Evolutionary conservation across 768 basidiomycete species (phyloP).

Genomic region (Macrolepiota dolichaula): DNA sequence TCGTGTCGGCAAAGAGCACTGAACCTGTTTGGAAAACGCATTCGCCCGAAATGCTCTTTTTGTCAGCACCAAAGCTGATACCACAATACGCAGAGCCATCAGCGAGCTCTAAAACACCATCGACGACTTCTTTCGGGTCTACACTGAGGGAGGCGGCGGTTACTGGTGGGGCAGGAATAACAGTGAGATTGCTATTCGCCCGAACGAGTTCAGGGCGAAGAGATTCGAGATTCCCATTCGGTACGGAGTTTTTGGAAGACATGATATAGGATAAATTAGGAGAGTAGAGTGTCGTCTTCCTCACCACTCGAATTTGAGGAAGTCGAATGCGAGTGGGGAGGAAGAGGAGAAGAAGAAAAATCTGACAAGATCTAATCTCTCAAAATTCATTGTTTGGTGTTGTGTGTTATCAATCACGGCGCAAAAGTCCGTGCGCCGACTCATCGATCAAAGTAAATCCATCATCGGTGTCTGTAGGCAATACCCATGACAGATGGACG

Average conservation of each 20-base stretch:
- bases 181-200: constrained; percentile 34
- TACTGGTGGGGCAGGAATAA: constrained; percentile 32
- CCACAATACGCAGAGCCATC: constrained; percentile 90
- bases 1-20: constrained; percentile 23
- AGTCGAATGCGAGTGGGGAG: constrained; percentile 40
- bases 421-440: no score
- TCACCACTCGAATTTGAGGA: constrained; percentile 41
- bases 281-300: constrained; percentile 32
- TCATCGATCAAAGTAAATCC: background rate
- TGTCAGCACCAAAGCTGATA: constrained; percentile 89
- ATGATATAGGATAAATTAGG: constrained; percentile 1
- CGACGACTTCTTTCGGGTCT: constrained; percentile 29
- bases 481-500: no score
- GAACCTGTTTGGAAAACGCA: constrained; percentile 99
- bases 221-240: constrained; percentile 19
- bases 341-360: constrained; percentile 48
- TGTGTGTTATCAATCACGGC: constrained; percentile 12
- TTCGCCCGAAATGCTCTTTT: constrained; percentile 91
- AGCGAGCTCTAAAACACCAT: constrained; percentile 82
- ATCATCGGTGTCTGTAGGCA: background rate
- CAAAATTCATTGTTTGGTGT: constrained; percentile 33
- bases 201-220: constrained; percentile 43
- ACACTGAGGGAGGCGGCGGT: constrained; percentile 27
- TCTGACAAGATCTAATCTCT: constrained; percentile 30
- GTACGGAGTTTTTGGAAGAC: constrained; percentile 15